Evolutionary conservation across 306 rosid species (phyloP), one percentile per base, ranked within the genome.

Genomic region (Quercus alba): DNA sequence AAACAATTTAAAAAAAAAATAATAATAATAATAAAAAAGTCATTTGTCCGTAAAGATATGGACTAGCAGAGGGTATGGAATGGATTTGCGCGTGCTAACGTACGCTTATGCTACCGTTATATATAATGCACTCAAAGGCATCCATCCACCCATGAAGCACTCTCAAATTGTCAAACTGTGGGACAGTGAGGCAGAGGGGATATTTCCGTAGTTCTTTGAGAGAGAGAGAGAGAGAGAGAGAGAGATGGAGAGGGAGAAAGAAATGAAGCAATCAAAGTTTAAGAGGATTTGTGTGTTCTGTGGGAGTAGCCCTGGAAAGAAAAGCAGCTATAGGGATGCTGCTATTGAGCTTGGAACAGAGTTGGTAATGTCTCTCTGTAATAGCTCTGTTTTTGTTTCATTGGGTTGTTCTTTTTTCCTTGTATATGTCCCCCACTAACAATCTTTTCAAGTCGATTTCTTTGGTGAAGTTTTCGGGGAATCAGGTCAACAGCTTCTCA

Each of bases 241-340:
- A 52, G 71, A 54, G 54, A 88, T 82, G 86, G 92, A 92, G 85
- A 86, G 70, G 69, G 90, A 84, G 25, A 68, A 1, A 15, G 86
- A 92, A 67, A 84, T 80, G 68, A 86, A 84, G 69, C 66, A 28
- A 80, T 89, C 99, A n/a, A 93, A 89, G 77, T 94, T 94, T 93
- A 91, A 91, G 80, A 91, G 90, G 89, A 84, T 94, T 81, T 93
- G 99, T 86, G 99, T 94, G 17, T 94, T 94, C 83, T 94, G 99
- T 84, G 99, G 97, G 6, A 94, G 99, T 70, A 93, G 99, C 75
- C 91, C 92, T 0, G 97, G 99, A 52, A 94, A 94, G 77, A 94
- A 94, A 81, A 87, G 78, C 75, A 90, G 81, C 71, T 94, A 94
- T 72, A 89, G 88, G 77, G 99, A 94, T 41, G 95, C 99, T 83